Base-by-base conservation (phyloP, 805 yeast genomes). In the Teunomyces tritomae region DNA sequence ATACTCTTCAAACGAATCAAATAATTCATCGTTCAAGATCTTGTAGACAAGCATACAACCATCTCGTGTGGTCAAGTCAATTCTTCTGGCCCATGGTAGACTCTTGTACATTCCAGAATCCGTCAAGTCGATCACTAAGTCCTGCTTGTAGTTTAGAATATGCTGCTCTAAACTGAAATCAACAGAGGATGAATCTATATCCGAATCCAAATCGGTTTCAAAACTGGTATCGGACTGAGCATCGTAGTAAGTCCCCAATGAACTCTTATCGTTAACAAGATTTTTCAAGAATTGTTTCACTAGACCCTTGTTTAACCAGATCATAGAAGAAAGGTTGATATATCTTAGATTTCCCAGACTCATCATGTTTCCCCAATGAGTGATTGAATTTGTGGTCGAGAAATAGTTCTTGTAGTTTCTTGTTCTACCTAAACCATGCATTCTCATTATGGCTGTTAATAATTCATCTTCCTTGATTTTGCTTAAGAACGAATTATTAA, bases 81-180 rank as follows among this genome's bases (percentile, higher is more conserved):
- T 46, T 24, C 20, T 33, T 39, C 46, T 43, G 1, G 77, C 82
- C 84, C 84, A 79, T 14, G 61, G 69, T n/a, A 74, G 62, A 28
- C 66, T 63, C 49, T 71, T 70, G 30, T 64, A 62, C 82, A 79
- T 77, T 0, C 84, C 84, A 1, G 84, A 78, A 20, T 66, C 60
- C 4, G 72, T 58, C 13, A 83, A 71, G 41, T 71, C 75, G 3
- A 79, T 49, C 17, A 47, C 28, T 44, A 68, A 56, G 44, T 65
- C 61, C 45, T 57, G 62, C 30, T 37, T 37, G 27, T 37, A 37
- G 17, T 24, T 37, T 26, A 37, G n/a, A 37, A 26, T 13, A 11
- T 26, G 40, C 27, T 26, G 28, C 40, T 37, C 40, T 37, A 37
- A 24, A 20, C 28, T 13, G 3, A 37, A 26, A 37, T 37, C 29